These are phyloP conservation scores for Nasturtium officinale DNA, from an alignment of 345 rosid species.

Conservation along the genomic window DNA sequence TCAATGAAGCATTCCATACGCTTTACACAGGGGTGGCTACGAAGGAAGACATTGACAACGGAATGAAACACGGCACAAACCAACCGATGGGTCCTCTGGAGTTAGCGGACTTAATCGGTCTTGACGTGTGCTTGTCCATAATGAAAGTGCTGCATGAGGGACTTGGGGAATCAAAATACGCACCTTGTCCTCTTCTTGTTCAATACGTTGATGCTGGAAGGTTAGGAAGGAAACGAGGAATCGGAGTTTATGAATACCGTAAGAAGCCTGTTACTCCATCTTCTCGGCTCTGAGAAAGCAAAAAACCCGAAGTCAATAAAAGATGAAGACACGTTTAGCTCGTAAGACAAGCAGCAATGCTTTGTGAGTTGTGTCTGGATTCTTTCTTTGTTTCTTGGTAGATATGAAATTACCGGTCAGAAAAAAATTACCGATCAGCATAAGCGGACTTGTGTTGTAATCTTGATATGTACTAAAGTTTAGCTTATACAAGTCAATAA, in stretches of 20 bases:
- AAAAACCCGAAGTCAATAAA: neutral
- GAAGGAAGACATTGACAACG: slow-evolving; percentile 85
- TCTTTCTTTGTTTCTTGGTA: slow-evolving; percentile 1
- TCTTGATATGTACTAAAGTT: neutral
- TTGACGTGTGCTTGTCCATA: slow-evolving; percentile 78
- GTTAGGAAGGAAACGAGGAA: slow-evolving; percentile 70
- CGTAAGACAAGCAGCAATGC: neutral
- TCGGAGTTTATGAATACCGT: slow-evolving; percentile 76
- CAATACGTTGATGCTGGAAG: slow-evolving; percentile 89
- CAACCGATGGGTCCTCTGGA: slow-evolving; percentile 89
- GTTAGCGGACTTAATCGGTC: slow-evolving; percentile 84
- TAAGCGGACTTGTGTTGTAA: slow-evolving; percentile 14
- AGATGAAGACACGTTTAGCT: neutral
- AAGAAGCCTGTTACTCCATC: slow-evolving; percentile 41
- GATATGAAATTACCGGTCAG: slow-evolving; percentile 2
- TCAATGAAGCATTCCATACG: slow-evolving; percentile 82
- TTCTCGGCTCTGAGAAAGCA: slow-evolving; percentile 56
- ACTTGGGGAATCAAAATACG: slow-evolving; percentile 66
- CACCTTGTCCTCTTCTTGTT: slow-evolving; percentile 84
- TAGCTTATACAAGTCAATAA: neutral
- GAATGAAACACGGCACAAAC: slow-evolving; percentile 91
- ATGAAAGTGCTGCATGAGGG: slow-evolving; percentile 78
- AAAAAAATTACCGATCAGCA: slow-evolving; percentile 4
- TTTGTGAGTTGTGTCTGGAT: slow-evolving; percentile 1
- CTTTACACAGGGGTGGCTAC: slow-evolving; percentile 92